Evolutionary conservation across 805 yeast species (phyloP).

Genomic region (Metschnikowia baotianmanensis): DNA sequence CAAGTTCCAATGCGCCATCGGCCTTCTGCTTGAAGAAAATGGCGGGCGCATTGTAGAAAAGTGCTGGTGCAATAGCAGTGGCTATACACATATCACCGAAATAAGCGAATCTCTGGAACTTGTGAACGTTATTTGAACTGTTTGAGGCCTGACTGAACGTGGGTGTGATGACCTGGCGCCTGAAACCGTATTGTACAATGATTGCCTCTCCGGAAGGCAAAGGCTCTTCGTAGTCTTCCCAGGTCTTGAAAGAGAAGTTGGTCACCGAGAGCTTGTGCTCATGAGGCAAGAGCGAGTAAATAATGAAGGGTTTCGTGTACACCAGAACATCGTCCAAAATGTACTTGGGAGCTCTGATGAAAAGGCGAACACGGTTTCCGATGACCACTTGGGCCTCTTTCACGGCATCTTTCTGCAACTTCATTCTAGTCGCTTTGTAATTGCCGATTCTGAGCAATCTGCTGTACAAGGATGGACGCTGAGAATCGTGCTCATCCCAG

Average conservation of each 20-base stretch:
- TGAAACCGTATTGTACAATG: conserved; percentile 89
- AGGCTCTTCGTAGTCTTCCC: conserved; percentile 89
- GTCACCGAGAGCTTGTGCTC: conserved; percentile 85
- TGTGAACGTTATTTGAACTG: conserved; percentile 81
- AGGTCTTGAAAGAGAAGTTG: conserved; percentile 76
- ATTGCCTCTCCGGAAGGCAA: conserved; percentile 78
- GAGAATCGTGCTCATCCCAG: conserved; percentile 73
- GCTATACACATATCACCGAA: conserved; percentile 70
- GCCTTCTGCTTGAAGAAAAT: conserved; percentile 59
- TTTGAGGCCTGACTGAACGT: conserved; percentile 75
- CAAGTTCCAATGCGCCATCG: conserved; percentile 56
- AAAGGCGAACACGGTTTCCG: conserved; percentile 65
- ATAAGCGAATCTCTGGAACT: conserved; percentile 79
- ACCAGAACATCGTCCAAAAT: conserved; percentile 45
- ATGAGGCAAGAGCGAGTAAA: conserved; percentile 75
- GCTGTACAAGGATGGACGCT: conserved; percentile 75
- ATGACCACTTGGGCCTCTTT: conserved; percentile 40
- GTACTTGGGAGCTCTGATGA: conserved; percentile 53
- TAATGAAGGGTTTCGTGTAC: conserved; percentile 48
- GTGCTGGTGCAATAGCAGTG: conserved; percentile 82
- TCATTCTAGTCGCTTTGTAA: conserved; percentile 72
- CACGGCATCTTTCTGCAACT: conserved; percentile 57
- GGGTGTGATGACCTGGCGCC: conserved; percentile 82
- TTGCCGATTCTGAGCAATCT: conserved; percentile 72
- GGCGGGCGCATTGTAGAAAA: conserved; percentile 82